Base-by-base conservation (phyloP, 768 basidiomycete genomes). In the Gloeophyllum trabeum region DNA sequence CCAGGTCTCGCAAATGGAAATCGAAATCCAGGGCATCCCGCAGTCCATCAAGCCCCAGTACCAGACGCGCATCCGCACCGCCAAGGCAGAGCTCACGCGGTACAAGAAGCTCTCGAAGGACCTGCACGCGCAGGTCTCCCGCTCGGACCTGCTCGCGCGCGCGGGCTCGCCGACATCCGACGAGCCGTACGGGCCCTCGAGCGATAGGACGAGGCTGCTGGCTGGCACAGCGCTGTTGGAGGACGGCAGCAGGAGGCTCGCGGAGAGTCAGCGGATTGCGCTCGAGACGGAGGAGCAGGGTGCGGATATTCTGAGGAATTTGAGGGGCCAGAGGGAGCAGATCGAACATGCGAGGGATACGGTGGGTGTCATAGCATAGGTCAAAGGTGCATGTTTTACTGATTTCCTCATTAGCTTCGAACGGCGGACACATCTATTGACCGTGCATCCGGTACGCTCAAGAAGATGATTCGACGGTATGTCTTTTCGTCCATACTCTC, bases 1-100 rank as follows among this genome's bases (percentile, higher is more conserved):
- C 3, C 50, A 98, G 94, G 75, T 97, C 50, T 91, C 91, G 37
- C 96, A 99, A 75, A 96, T 99, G 94, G 94, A 97, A 65, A 84
- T 99, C 44, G 96, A 99, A 65, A 81, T 94, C 5, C 91, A 92
- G 53, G 86, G 89, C 7, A 91, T 97, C 56, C 91, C 92, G 1
- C 81, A 87, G 54, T 83, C 85, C 18, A 70, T 92, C 51, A 76
- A 84, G 40, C 63, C 79, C 0, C 75, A 79, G 46, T 93, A 92
- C 57, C 80, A 84, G 47, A 60, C 71, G 16, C 79, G 89, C 46
- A 74, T 96, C 41, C 72, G 76, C 47, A 63, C 75, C 6, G 77
- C 86, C 46, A 93, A 92, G 56, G 63, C 75, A 2, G 81, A 82
- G 39, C 69, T 98, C 14, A 64, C 75, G 28, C 75, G 73, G 47